Percentiles rank a stretch among this genome's conserved stretches.
Conservation (phyloP, 305 asterid species). For the Ilex paraguariensis region DNA sequence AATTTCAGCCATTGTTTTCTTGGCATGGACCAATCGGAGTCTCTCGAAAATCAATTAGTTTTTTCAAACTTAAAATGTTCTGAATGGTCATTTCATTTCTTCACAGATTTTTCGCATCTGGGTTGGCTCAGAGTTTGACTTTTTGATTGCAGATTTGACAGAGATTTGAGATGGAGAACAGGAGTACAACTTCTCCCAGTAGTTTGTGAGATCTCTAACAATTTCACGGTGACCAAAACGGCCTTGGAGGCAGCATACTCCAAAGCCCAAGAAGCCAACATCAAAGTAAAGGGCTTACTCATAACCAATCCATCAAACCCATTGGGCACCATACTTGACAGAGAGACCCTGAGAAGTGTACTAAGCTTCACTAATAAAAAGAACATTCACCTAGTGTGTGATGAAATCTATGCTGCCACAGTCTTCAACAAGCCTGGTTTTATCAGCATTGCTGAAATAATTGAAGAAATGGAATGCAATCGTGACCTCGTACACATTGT, state of each 20-base stretch:
- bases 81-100: too few species aligned
- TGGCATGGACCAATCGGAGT: too few species aligned
- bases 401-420: background rate
- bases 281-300: slow-evolving; percentile 2
- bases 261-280: slow-evolving; percentile 13
- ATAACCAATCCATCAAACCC: slow-evolving; percentile 71
- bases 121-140: background rate
- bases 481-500: slow-evolving; percentile 33
- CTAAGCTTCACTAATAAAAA: background rate
- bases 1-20: too few species aligned
- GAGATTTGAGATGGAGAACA: slow-evolving; percentile 25
- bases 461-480: background rate
- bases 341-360: background rate
- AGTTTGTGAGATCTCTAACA: slow-evolving; percentile 26
- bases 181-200: slow-evolving; percentile 19
- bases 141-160: slow-evolving; percentile 11
- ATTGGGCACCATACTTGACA: background rate
- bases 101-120: too few species aligned
- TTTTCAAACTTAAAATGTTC: too few species aligned
- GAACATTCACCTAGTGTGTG: background rate
- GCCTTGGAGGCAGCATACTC: slow-evolving; percentile 15
- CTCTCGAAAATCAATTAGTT: too few species aligned
- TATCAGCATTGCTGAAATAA: background rate
- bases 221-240: slow-evolving; percentile 30
- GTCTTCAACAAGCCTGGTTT: background rate